Base-by-base conservation (phyloP, 75 land plant genomes). In the Cryptomeria japonica region DNA sequence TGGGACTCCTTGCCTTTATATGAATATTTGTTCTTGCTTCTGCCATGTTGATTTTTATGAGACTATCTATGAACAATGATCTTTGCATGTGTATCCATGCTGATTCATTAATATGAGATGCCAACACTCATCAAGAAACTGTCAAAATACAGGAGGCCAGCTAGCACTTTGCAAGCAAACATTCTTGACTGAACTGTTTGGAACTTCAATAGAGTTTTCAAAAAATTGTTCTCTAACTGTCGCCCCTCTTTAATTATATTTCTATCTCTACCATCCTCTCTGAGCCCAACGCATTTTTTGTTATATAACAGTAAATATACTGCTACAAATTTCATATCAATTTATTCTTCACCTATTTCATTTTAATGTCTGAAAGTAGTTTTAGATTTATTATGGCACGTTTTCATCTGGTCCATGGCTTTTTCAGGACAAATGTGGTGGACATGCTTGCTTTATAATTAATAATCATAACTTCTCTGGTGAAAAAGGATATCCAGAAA, bases 381-480 rank as follows among this genome's bases (percentile, higher is more conserved):
- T 83, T 22, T 42, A 38, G 12, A 41, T 5, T 77, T 78, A 39
- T 44, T 46, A 18, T 6, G 9, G 42, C 77, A 73, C 37, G 13
- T 55, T 36, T 46, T 22, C 12, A 79, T 31, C 87, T 87, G 56
- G 77, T 41, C 70, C 22, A 46, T 55, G 58, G 25, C 3, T 38
- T 53, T 85, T 28, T 82, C 90, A 95, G 96, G 96, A 88, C 44
- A 88, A 87, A 79, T 95, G 96, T 85, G 92, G 89, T 73, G 94
- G 94, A 87, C 80, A n/a, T 25, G 86, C 89, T 75, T 95, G 96
- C 90, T 95, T 93, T 80, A 80, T 83, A 61, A 90, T 95, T 64
- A 73, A 61, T 47, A 92, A 92, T 88, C 41, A 73, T 86, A 87
- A 90, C 18, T 31, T 15, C 3, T 90, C 91, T 18, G 87, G 88